A percentile compares a stretch with the other conserved stretches of the same genome.
Evolutionary conservation across 2,329 filamentous ascomycete species (phyloP).

Genomic region (Sporothrix luriei): DNA sequence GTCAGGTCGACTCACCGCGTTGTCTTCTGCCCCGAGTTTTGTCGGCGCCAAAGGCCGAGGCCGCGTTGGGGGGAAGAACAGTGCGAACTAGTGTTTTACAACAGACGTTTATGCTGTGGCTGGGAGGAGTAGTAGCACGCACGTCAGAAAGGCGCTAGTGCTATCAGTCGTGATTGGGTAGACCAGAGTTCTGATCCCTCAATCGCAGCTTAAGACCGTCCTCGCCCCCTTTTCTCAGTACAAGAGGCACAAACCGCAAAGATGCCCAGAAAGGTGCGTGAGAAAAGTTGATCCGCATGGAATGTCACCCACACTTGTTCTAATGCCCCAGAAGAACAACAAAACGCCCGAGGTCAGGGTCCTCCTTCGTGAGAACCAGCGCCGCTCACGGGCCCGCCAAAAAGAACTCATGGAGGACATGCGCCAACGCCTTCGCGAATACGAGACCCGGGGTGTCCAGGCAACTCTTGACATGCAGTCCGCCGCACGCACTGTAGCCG

Average conservation of each 20-base stretch:
- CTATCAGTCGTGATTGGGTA: not conserved
- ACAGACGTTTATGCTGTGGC: too few relatives aligned
- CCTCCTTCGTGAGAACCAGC: constrained; percentile 17
- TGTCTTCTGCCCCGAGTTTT: too few relatives aligned
- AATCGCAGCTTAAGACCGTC: not conserved
- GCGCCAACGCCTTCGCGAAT: constrained; percentile 51
- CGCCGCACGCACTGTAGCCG: constrained; percentile 53
- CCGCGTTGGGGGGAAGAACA: too few relatives aligned
- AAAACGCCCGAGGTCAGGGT: constrained; percentile 10
- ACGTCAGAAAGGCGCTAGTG: not conserved
- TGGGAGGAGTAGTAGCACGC: too few relatives aligned
- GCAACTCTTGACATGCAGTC: constrained; percentile 59
- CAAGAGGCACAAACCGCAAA: not conserved
- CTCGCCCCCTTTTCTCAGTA: not conserved
- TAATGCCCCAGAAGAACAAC: not conserved
- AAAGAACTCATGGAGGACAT: constrained; percentile 55
- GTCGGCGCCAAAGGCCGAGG: too few relatives aligned
- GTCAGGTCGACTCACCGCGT: too few relatives aligned
- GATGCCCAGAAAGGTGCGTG: constrained; percentile 18
- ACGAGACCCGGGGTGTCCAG: constrained; percentile 52
- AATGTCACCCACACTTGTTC: not conserved
- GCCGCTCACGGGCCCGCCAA: constrained; percentile 45
- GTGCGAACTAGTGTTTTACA: too few relatives aligned
- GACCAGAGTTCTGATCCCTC: not conserved
- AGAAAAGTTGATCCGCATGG: not conserved